Evolutionary conservation across 1,284 basidiomycete genomes (phyloP).

Genomic region (Laetiporus sulphureus): DNA sequence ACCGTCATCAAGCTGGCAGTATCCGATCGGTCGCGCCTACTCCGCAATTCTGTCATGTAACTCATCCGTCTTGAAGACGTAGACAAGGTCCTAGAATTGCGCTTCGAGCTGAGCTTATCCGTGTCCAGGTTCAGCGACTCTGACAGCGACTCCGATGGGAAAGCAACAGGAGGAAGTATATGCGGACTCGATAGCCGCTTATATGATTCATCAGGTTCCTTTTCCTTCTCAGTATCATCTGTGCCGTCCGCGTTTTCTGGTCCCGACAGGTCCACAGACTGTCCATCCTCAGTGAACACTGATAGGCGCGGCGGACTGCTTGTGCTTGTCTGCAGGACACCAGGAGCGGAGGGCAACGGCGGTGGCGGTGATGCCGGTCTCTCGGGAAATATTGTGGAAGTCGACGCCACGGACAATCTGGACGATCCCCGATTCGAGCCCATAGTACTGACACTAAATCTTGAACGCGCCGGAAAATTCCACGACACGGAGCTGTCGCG

Average conservation of each 20-base stretch:
- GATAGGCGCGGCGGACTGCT: constrained; percentile 69
- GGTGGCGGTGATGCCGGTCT: constrained; percentile 14
- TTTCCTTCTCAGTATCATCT: constrained; percentile 1
- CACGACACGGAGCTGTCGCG: constrained; percentile 32
- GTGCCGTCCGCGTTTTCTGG: no score
- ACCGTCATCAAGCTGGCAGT: constrained; percentile 91
- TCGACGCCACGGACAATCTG: constrained; percentile 43
- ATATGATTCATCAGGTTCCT: constrained; percentile 5
- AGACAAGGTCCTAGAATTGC: constrained; percentile 35
- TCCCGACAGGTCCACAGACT: constrained; percentile 23
- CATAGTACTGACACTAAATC: constrained; percentile 66
- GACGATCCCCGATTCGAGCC: constrained; percentile 43
- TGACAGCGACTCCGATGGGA: constrained; percentile 71
- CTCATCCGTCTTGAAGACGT: constrained; percentile 66
- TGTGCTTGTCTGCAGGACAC: constrained; percentile 24
- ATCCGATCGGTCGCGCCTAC: constrained; percentile 79
- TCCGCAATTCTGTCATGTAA: constrained; percentile 71
- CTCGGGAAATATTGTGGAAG: constrained; percentile 23
- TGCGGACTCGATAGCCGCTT: constrained; percentile 38
- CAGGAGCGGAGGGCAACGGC: constrained; percentile 20
- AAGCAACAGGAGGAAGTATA: constrained; percentile 74
- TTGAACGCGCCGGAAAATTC: constrained; percentile 36
- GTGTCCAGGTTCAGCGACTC: constrained; percentile 66
- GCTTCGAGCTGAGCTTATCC: constrained; percentile 22
- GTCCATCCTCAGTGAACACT: constrained; percentile 41